A percentile compares a stretch with the other conserved stretches of the same genome.
Evolutionary conservation across 208 protist species (phyloP).

Genomic region (Phytomonas serpens): DNA sequence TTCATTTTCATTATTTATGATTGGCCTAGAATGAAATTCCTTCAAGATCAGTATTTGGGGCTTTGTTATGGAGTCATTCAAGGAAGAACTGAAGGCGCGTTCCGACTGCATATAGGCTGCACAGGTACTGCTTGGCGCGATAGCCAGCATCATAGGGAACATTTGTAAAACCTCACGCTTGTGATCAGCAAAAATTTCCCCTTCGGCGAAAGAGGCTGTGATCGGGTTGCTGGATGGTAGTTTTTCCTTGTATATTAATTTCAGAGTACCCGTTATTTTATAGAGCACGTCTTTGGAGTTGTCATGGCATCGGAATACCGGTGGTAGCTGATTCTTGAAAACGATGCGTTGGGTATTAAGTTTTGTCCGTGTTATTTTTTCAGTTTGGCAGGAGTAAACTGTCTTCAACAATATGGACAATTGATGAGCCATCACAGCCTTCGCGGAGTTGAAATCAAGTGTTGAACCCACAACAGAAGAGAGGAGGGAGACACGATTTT

Average conservation of each 20-base stretch:
- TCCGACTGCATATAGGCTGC: background rate
- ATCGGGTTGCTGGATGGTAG: background rate
- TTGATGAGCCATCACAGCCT: conserved; percentile 1
- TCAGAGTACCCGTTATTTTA: conserved; percentile 4
- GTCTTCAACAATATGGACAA: conserved; percentile 11
- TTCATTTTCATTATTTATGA: too few species aligned
- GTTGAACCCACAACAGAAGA: too few species aligned
- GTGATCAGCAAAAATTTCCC: background rate
- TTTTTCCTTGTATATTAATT: background rate
- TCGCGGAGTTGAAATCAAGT: background rate
- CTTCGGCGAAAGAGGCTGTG: background rate
- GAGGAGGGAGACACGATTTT: too few species aligned
- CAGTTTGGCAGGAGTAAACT: conserved; percentile 14
- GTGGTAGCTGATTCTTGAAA: conserved; percentile 25
- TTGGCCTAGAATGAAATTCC: background rate
- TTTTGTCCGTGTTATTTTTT: conserved; percentile 14
- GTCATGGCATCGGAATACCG: conserved; percentile 27
- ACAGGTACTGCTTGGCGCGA: background rate
- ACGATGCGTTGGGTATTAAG: conserved; percentile 20
- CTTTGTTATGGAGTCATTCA: background rate
- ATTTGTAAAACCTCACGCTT: background rate
- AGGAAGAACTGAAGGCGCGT: background rate
- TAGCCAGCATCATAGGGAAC: background rate
- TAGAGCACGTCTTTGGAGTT: conserved; percentile 14
- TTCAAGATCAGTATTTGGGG: background rate